These are phyloP conservation scores for Leishmania mexicana DNA, from an alignment of 208 protist genomes.

Conservation along the genomic window DNA sequence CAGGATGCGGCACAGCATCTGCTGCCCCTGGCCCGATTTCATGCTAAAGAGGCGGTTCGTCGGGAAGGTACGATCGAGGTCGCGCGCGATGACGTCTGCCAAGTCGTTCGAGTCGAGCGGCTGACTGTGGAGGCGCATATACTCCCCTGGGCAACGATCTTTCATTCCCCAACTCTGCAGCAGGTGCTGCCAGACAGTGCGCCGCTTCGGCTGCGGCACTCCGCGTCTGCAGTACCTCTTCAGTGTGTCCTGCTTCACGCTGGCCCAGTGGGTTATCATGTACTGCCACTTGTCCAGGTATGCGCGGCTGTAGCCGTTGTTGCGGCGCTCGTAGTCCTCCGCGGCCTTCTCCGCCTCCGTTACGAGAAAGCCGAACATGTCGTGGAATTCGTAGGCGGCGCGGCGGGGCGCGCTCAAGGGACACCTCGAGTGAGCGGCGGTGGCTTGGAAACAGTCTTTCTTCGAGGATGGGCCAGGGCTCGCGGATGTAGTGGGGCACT, in stretches of 20 bases:
- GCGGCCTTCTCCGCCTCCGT: conserved; percentile 67
- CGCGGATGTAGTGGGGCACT: background rate
- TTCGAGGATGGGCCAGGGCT: background rate
- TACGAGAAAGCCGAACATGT: conserved; percentile 80
- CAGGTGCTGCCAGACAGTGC: conserved; percentile 69
- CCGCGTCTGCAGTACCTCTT: conserved; percentile 80
- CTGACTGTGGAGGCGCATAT: conserved; percentile 36
- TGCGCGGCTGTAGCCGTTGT: conserved; percentile 11
- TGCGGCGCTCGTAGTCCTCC: conserved; percentile 39
- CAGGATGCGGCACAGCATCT: conserved; percentile 72
- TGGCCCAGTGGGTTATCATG: conserved; percentile 42
- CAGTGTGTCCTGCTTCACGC: conserved; percentile 15
- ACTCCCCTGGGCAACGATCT: conserved; percentile 25
- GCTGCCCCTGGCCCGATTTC: conserved; percentile 44
- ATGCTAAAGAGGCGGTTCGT: conserved; percentile 74
- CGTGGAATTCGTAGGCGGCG: conserved; percentile 33
- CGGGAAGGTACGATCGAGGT: conserved; percentile 88
- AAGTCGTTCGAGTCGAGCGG: conserved; percentile 33
- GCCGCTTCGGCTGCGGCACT: conserved; percentile 61
- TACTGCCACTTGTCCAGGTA: conserved; percentile 37
- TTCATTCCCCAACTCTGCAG: conserved; percentile 41
- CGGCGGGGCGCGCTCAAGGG: conserved; percentile 4
- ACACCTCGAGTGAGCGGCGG: background rate
- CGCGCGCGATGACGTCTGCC: conserved; percentile 75
- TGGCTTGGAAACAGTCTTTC: background rate